phyloP scores from a whole-genome alignment of 768 basidiomycete genomes.

The Rossbeevera mucosa region DNA sequence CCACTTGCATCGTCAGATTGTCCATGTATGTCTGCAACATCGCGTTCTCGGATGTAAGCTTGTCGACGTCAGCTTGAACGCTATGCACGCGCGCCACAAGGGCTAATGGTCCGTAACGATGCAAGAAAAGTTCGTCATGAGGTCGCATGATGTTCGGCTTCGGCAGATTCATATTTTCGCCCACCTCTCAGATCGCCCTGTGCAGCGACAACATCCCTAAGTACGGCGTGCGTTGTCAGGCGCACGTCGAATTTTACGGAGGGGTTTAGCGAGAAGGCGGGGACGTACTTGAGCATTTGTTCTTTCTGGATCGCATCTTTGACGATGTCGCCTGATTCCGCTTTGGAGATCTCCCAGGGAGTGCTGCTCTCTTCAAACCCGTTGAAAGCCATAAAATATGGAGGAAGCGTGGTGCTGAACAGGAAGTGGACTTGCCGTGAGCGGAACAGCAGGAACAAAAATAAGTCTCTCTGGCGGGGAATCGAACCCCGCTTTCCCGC shows the following conservation, averaged over 20 bases:
- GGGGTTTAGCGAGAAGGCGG: not conserved
- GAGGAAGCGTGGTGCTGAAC: too few species aligned
- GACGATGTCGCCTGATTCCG: slow-evolving; percentile 56
- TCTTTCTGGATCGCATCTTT: slow-evolving; percentile 78
- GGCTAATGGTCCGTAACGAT: slow-evolving; percentile 36
- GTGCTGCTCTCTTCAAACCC: slow-evolving; percentile 37
- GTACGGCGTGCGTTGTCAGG: not conserved
- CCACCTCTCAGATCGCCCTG: slow-evolving; percentile 75
- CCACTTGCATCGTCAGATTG: slow-evolving; percentile 84
- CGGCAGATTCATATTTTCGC: slow-evolving; percentile 16
- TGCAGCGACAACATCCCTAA: slow-evolving; percentile 68
- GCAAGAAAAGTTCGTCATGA: not conserved
- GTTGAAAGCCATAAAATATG: slow-evolving; percentile 41
- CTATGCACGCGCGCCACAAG: slow-evolving; percentile 61
- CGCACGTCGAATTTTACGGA: not conserved
- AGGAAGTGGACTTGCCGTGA: not conserved
- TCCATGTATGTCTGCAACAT: slow-evolving; percentile 88
- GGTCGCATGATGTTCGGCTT: not conserved
- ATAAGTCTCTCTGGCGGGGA: slow-evolving; percentile 42
- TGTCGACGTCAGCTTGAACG: slow-evolving; percentile 77
- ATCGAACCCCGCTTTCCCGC: slow-evolving; percentile 44
- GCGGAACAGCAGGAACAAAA: not conserved
- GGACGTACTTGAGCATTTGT: slow-evolving; percentile 64
- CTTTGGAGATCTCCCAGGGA: slow-evolving; percentile 47
- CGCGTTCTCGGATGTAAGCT: slow-evolving; percentile 71